phyloP scores from a whole-genome alignment of 495 filamentous ascomycete species.

The Penicillium pulvis region DNA sequence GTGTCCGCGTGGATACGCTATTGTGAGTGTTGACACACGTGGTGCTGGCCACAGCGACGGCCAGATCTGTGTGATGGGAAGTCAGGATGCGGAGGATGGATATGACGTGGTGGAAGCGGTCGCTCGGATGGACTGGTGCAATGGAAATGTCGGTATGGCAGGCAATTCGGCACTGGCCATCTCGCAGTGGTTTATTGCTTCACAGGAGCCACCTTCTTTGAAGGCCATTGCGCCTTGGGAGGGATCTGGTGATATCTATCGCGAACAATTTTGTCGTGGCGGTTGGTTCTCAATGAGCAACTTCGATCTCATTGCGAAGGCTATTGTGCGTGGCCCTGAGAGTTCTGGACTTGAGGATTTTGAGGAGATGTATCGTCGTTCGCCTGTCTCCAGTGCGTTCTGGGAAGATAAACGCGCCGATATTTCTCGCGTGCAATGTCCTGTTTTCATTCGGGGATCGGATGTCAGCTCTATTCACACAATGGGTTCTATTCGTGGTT shows the following conservation, averaged over 20 bases:
- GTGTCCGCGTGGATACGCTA: slow-evolving; percentile 40
- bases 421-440: slow-evolving; percentile 11
- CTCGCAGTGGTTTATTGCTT: slow-evolving; percentile 44
- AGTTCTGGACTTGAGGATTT: slow-evolving; percentile 34
- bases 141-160: slow-evolving; percentile 45
- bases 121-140: slow-evolving; percentile 44
- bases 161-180: slow-evolving; percentile 45
- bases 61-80: slow-evolving; percentile 39
- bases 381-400: slow-evolving; percentile 20
- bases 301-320: slow-evolving; percentile 31
- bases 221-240: slow-evolving; percentile 52
- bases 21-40: slow-evolving; percentile 47
- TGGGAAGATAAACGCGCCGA: slow-evolving; percentile 34
- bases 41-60: slow-evolving; percentile 44
- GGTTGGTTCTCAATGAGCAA: slow-evolving; percentile 25
- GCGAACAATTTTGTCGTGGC: slow-evolving; percentile 39
- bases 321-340: slow-evolving; percentile 24
- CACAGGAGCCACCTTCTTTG: slow-evolving; percentile 41
- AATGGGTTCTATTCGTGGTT: slow-evolving; percentile 38
- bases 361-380: slow-evolving; percentile 31
- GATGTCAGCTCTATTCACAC: slow-evolving; percentile 36
- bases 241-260: slow-evolving; percentile 44
- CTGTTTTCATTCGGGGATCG: slow-evolving; percentile 30
- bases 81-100: slow-evolving; percentile 45
- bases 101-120: slow-evolving; percentile 48